phyloP scores from a whole-genome alignment of 768 basidiomycete genomes.

The Mycena galopus region DNA sequence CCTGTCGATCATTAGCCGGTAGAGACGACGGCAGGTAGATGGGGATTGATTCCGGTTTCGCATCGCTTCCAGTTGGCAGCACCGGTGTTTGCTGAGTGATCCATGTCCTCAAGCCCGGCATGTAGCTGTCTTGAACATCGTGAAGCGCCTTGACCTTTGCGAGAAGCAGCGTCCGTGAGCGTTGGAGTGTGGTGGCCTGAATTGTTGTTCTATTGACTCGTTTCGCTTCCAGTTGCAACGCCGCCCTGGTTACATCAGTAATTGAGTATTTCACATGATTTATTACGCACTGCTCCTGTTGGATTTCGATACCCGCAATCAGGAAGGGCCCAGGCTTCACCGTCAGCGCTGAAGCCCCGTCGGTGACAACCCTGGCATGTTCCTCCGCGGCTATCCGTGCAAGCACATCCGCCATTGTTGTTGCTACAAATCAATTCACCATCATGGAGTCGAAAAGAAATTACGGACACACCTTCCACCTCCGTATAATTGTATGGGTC shows the following conservation, averaged over 20 bases:
- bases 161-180: not conserved
- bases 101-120: not conserved
- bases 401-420: conserved; percentile 25
- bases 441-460: not conserved
- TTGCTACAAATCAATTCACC: not conserved
- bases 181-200: conserved; percentile 3
- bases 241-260: not conserved
- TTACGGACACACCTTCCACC: conserved; percentile 17
- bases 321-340: conserved; percentile 27
- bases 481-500: conserved; percentile 34
- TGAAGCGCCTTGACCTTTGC: not conserved
- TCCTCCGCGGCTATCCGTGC: conserved; percentile 33
- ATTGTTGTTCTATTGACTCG: not conserved
- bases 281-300: conserved; percentile 24
- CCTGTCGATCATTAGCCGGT: not conserved
- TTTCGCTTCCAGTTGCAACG: not conserved
- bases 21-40: conserved; percentile 41
- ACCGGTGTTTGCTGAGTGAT: not conserved
- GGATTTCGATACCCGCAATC: conserved; percentile 26
- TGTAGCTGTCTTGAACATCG: not conserved
- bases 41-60: conserved; percentile 29
- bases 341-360: not conserved
- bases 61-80: not conserved
- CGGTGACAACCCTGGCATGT: conserved; percentile 2
- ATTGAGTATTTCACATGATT: not conserved